Percentiles rank a stretch among this genome's conserved stretches.
Conservation (phyloP, 495 filamentous ascomycete species). For the Aspergillus sclerotioniger region DNA sequence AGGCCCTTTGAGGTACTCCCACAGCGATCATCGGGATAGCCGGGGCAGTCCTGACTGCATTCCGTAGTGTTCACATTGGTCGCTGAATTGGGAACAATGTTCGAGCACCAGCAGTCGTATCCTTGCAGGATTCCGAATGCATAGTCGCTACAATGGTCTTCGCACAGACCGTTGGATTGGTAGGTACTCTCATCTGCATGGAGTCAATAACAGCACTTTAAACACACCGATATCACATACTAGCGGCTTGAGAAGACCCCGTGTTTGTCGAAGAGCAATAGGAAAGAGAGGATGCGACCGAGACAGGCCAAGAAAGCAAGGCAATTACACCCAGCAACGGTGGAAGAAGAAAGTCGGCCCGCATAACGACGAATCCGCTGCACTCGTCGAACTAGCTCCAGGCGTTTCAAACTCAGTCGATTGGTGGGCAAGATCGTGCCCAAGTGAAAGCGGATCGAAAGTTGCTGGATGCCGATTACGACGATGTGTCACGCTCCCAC, state of each 20-base stretch:
- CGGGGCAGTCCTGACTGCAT: conserved; percentile 63
- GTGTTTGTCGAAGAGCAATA: conserved; percentile 51
- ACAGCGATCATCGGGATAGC: conserved; percentile 64
- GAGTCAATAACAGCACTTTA: conserved; percentile 13
- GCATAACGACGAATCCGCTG: conserved; percentile 16
- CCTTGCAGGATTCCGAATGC: conserved; percentile 68
- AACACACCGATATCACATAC: conserved; percentile 22
- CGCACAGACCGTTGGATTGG: conserved; percentile 67
- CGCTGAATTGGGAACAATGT: conserved; percentile 58
- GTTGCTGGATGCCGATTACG: neutral
- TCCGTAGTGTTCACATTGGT: conserved; percentile 32
- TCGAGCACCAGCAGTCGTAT: conserved; percentile 72
- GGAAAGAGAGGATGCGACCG: conserved; percentile 22
- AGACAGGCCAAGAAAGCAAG: conserved; percentile 20
- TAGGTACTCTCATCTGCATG: conserved; percentile 50
- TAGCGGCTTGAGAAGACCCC: conserved; percentile 26
- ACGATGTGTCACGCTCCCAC: neutral
- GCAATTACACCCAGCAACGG: conserved; percentile 16
- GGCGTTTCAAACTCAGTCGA: neutral
- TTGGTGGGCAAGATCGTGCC: neutral
- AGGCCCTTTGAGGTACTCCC: conserved; percentile 52
- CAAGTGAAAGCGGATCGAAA: neutral
- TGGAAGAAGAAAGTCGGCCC: conserved; percentile 17
- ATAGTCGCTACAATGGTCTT: conserved; percentile 53
- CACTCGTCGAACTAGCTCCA: too few relatives aligned